A percentile compares a stretch with the other conserved stretches of the same genome.
Conservation (phyloP, 2,329 filamentous ascomycete genomes). For the Ophiostoma sp. region DNA sequence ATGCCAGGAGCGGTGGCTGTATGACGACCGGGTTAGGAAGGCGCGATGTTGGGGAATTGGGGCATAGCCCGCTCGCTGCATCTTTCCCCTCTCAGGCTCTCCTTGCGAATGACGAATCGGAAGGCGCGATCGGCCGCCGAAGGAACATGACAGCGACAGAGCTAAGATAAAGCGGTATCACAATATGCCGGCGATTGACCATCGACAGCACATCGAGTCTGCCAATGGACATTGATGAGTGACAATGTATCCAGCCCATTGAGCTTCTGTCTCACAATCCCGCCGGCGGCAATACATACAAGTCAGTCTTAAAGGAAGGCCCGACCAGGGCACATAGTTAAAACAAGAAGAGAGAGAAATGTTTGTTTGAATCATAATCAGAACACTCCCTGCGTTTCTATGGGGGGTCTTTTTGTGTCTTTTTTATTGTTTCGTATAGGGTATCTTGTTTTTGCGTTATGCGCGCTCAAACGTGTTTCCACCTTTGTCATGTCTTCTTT, state of each 20-base stretch:
- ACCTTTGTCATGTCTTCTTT: neutral
- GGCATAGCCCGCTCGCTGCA: neutral
- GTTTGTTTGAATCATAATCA: neutral
- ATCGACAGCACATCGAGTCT: too few species aligned
- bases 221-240: too few species aligned
- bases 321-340: neutral
- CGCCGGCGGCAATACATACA: too few species aligned
- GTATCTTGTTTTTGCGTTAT: constrained; percentile 4
- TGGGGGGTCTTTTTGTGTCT: neutral
- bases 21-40: neutral
- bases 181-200: neutral
- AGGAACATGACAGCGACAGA: too few species aligned
- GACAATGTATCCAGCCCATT: too few species aligned
- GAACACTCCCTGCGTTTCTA: neutral
- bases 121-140: neutral
- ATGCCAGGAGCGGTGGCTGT: neutral
- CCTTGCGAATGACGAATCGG: neutral
- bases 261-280: too few species aligned
- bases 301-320: too few species aligned
- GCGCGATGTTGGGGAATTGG: neutral
- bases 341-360: neutral
- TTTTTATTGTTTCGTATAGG: constrained; percentile 1
- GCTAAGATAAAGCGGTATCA: neutral
- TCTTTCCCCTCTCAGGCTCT: neutral
- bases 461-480: neutral